Percentiles rank a stretch among this genome's conserved stretches.
phyloP scores from a whole-genome alignment of 1,284 basidiomycete species.

The Ceratobasidium sp. region DNA sequence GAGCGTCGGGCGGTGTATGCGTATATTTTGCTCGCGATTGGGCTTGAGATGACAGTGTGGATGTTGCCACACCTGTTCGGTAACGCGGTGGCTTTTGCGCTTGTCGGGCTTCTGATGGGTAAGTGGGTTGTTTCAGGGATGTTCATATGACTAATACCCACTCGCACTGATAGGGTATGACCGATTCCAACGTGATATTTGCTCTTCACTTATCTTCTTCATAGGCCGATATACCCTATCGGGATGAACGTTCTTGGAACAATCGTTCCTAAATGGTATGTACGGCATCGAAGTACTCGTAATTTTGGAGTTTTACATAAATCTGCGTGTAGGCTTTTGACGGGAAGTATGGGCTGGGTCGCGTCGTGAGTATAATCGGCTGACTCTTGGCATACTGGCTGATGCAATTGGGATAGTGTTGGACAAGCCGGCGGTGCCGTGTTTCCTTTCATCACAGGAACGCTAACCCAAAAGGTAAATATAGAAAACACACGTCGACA shows the following conservation, averaged over 20 bases:
- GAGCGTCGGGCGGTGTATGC: slow-evolving; percentile 61
- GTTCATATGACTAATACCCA: neutral
- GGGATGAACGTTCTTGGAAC: slow-evolving; percentile 3
- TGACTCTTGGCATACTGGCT: neutral
- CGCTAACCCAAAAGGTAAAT: slow-evolving; percentile 21
- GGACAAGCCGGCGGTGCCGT: slow-evolving; percentile 14
- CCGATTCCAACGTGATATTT: neutral
- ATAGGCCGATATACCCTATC: slow-evolving; percentile 14
- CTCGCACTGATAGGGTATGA: neutral
- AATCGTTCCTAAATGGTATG: slow-evolving; percentile 13
- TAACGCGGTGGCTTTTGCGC: slow-evolving; percentile 52
- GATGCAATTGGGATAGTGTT: neutral
- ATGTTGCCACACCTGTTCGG: slow-evolving; percentile 48
- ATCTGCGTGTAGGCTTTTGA: neutral
- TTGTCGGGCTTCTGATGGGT: slow-evolving; percentile 48
- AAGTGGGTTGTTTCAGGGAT: neutral
- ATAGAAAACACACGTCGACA: neutral
- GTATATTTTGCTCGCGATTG: slow-evolving; percentile 60
- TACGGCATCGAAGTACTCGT: neutral
- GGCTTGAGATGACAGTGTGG: slow-evolving; percentile 53
- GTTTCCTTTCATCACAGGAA: slow-evolving; percentile 21
- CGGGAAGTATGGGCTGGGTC: slow-evolving; percentile 17
- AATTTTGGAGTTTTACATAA: neutral
- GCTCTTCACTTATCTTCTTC: neutral
- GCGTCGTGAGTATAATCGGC: slow-evolving; percentile 2